Evolutionary conservation across 495 filamentous ascomycete species (phyloP).

Genomic region (Schizothecium vesticola): DNA sequence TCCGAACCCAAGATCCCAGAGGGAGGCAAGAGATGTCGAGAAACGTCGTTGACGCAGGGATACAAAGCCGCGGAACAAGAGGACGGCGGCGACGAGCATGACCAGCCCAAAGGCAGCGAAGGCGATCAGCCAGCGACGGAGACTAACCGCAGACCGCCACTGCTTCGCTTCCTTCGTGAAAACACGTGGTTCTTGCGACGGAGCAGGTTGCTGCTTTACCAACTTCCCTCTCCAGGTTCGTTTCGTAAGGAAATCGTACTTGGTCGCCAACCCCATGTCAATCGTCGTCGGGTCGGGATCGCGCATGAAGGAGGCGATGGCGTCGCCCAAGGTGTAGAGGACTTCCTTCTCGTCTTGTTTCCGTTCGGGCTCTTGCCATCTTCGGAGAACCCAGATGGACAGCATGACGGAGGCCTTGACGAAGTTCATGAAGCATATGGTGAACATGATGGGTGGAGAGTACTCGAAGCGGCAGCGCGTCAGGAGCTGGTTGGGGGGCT

Average conservation of each 20-base stretch:
- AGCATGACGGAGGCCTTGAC: constrained; percentile 14
- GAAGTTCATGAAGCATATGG: constrained; percentile 18
- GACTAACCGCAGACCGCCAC: not conserved
- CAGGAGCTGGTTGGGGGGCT: constrained; percentile 10
- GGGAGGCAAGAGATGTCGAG: constrained; percentile 9
- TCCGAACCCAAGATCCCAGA: constrained; percentile 28
- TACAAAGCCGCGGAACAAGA: not conserved
- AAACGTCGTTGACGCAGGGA: constrained; percentile 13
- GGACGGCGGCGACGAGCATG: not conserved
- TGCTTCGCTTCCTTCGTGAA: no score
- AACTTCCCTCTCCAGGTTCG: not conserved
- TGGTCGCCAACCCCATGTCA: constrained; percentile 23
- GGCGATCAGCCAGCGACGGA: not conserved
- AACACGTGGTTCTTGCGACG: not conserved
- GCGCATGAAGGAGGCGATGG: constrained; percentile 29
- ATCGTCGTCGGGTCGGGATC: constrained; percentile 12
- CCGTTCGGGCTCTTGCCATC: constrained; percentile 5
- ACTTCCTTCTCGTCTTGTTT: not conserved
- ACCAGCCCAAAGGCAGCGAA: constrained; percentile 6
- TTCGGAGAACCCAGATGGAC: constrained; percentile 10
- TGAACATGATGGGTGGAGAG: constrained; percentile 18
- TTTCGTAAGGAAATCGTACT: constrained; percentile 17
- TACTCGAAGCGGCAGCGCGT: constrained; percentile 19
- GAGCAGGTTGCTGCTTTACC: not conserved
- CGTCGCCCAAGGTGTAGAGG: constrained; percentile 27